Evolutionary conservation across 495 filamentous ascomycete genomes (phyloP), one percentile per base, ranked within the genome.

Genomic region (Thermothielavioides terrestris): DNA sequence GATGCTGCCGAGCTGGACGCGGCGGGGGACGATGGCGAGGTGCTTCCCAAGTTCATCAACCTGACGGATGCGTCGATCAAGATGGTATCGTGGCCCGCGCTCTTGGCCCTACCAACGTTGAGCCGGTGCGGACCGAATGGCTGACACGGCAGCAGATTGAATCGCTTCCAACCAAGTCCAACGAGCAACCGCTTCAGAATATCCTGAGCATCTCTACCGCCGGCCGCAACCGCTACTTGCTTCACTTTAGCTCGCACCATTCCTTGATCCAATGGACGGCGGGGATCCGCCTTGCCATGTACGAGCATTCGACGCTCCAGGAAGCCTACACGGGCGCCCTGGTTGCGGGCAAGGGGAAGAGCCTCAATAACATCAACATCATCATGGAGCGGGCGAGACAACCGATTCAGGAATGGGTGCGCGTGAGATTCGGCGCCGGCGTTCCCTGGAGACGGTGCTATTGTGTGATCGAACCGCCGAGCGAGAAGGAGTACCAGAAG

Each of bases 271-370:
- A 96, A 65, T 99, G 92, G 92, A 94, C 94, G 1, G 86, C 94
- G 15, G 89, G 86, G 18, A 95, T 99, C 50, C 82, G 92, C 38
- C 77, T 99, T 39, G 81, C 92, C 46, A 89, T 99, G 82, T 99
- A 84, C 61, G 92, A 99, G 67, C 86, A 96, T 58, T 79, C 86
- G 1, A 89, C 88, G 3, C 71, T 99, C 9, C 91, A 95, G 61
- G 92, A 99, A 69, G 88, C 91, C 7, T 99, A 99, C 61, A 97
- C 94, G 1, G 92, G 92, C 12, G 88, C 92, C 26, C 73, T 99
- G 39, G 89, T 99, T 61, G 94, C 90, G 1, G 92, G 90, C 38
- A 99, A 95, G 65, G 94, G 89, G 15, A 95, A 88, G 60, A 60
- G 62, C 0, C 68, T 99, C 38, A 95, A 94, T 68, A 88, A 85